phyloP scores from a whole-genome alignment of 768 basidiomycete species.

The Suillus clintonianus region DNA sequence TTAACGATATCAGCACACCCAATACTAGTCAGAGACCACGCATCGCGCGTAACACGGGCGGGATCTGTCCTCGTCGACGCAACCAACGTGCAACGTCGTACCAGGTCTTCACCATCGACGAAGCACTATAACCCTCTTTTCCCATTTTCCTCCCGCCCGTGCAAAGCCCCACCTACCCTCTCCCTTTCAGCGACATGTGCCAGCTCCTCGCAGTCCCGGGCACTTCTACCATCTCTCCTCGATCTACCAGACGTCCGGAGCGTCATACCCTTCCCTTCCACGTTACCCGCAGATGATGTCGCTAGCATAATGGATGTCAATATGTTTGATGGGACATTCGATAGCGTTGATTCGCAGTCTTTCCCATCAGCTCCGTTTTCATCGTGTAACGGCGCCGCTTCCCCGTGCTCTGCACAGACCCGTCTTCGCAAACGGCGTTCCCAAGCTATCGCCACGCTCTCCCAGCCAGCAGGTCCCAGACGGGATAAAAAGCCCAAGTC shows the following conservation, averaged over 20 bases:
- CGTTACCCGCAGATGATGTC: slow-evolving; percentile 17
- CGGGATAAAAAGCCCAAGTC: slow-evolving; percentile 2
- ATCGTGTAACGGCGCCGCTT: slow-evolving; percentile 1
- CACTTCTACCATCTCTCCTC: slow-evolving; percentile 9
- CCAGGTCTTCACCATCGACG: slow-evolving; percentile 1
- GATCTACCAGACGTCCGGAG: slow-evolving; percentile 32
- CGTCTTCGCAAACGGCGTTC: slow-evolving; percentile 35
- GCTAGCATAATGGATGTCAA: slow-evolving; percentile 20
- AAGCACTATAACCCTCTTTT: slow-evolving; percentile 12
- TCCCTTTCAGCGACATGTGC: slow-evolving; percentile 36
- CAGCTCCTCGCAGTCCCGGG: slow-evolving; percentile 18
- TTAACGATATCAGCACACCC: background rate
- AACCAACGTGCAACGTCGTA: slow-evolving; percentile 10
- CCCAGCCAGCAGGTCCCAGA: slow-evolving; percentile 14
- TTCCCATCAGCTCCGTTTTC: slow-evolving; percentile 4
- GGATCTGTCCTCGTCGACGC: slow-evolving; percentile 1
- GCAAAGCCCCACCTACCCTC: slow-evolving; percentile 40
- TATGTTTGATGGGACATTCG: slow-evolving; percentile 29
- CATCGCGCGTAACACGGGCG: slow-evolving; percentile 7
- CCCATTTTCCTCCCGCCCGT: slow-evolving; percentile 22
- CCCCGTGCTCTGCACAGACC: slow-evolving; percentile 11
- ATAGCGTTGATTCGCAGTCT: slow-evolving; percentile 2
- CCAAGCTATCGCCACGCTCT: slow-evolving; percentile 31
- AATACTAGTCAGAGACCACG: slow-evolving; percentile 3
- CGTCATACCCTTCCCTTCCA: slow-evolving; percentile 40